Evolutionary conservation across 805 yeast genomes (phyloP).

Genomic region (Candida silvicultrix): DNA sequence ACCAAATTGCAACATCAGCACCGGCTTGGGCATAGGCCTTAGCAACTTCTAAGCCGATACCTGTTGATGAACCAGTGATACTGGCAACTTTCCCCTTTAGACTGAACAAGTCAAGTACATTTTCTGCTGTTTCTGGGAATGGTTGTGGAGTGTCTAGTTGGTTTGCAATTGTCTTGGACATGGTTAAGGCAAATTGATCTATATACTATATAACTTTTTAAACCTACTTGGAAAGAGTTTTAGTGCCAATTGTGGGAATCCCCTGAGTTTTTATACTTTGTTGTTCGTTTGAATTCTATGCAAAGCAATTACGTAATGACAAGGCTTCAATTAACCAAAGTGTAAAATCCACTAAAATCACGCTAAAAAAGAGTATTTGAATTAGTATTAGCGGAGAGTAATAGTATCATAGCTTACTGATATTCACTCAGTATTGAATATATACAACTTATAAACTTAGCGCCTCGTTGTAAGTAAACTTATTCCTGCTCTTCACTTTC

Average conservation of each 20-base stretch:
- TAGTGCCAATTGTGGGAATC: not conserved
- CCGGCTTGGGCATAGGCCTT: slow-evolving; percentile 87
- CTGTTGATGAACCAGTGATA: slow-evolving; percentile 78
- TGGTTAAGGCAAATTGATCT: too few species aligned
- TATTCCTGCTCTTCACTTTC: too few species aligned
- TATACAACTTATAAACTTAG: too few species aligned
- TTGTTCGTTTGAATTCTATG: not conserved
- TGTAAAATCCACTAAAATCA: too few species aligned
- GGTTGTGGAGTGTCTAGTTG: slow-evolving; percentile 35
- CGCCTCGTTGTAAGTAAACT: too few species aligned
- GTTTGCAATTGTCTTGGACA: slow-evolving; percentile 18
- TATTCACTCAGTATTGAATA: too few species aligned
- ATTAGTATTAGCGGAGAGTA: too few species aligned
- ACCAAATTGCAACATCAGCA: slow-evolving; percentile 62
- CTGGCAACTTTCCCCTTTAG: slow-evolving; percentile 82
- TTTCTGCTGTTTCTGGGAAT: slow-evolving; percentile 42
- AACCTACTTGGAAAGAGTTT: not conserved
- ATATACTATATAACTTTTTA: too few species aligned
- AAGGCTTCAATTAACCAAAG: too few species aligned
- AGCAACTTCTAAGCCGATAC: slow-evolving; percentile 80
- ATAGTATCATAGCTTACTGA: too few species aligned
- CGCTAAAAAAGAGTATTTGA: too few species aligned
- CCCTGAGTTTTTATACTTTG: not conserved
- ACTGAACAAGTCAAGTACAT: slow-evolving; percentile 65
- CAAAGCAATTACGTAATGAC: not conserved